Conservation (phyloP, 306 rosid species). For the Sicyos baderoa region DNA sequence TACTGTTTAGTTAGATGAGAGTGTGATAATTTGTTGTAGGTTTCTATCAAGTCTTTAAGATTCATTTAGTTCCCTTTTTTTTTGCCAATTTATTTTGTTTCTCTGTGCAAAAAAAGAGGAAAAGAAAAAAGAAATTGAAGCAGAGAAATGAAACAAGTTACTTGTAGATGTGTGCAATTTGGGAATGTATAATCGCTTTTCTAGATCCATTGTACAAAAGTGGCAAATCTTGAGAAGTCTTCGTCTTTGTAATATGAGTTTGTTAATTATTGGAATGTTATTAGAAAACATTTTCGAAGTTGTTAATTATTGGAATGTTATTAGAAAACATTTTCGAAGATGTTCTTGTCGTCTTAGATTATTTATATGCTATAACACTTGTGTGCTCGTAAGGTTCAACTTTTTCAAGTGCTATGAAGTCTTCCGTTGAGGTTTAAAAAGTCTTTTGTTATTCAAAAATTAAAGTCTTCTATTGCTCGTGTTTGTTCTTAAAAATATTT, state of each 20-base stretch:
- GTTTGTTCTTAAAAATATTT: no score
- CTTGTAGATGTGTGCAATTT: neutral
- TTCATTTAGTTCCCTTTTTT: neutral
- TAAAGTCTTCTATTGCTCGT: no score
- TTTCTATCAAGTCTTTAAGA: neutral
- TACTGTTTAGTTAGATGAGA: constrained; percentile 39
- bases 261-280: neutral
- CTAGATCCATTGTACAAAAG: neutral
- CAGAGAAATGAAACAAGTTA: neutral
- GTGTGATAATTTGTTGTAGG: constrained; percentile 31
- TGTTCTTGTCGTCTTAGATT: neutral
- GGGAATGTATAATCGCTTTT: constrained; percentile 6
- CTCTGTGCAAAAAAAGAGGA: neutral
- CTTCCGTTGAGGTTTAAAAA: neutral
- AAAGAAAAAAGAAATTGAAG: neutral
- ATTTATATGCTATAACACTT: neutral
- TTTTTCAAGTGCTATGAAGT: neutral
- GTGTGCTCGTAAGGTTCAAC: neutral
- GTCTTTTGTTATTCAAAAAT: no score
- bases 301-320: neutral
- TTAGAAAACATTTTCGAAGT: neutral
- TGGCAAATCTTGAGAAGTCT: neutral
- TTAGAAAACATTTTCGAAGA: neutral
- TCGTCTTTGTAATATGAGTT: neutral
- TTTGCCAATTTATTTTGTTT: neutral